Conservation (phyloP, 2,329 filamentous ascomycete species). For the Pseudogymnoascus sp. region DNA sequence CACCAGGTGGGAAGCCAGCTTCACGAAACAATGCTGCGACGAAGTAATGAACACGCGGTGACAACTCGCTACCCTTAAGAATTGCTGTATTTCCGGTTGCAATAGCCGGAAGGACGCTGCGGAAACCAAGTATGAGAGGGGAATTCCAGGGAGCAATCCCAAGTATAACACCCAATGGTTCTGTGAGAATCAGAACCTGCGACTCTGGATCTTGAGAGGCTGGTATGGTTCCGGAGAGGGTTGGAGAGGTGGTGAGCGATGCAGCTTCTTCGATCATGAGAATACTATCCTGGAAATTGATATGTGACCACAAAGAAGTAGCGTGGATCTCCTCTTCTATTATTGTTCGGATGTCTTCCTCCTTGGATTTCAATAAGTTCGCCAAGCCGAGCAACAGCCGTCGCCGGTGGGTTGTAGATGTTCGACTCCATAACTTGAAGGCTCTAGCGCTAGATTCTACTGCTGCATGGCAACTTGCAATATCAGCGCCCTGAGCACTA, state of each 20-base stretch:
- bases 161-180: conserved; percentile 26
- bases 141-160: conserved; percentile 29
- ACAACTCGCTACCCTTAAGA: conserved; percentile 29
- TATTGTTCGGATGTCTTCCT: conserved; percentile 5
- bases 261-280: conserved; percentile 11
- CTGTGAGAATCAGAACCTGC: conserved; percentile 12
- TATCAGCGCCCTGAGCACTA: conserved; percentile 5
- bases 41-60: conserved; percentile 26
- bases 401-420: not conserved
- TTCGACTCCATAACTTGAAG: conserved; percentile 8
- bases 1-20: conserved; percentile 35
- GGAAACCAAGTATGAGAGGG: conserved; percentile 21
- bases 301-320: conserved; percentile 9
- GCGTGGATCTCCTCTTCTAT: conserved; percentile 13
- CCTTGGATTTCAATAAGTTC: conserved; percentile 7
- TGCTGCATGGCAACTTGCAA: not conserved
- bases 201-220: not conserved
- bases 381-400: conserved; percentile 5
- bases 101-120: conserved; percentile 16
- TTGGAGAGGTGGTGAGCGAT: conserved; percentile 8
- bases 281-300: conserved; percentile 13
- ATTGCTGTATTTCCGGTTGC: conserved; percentile 23
- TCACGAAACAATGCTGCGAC: conserved; percentile 31
- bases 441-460: conserved; percentile 11
- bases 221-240: conserved; percentile 6